phyloP scores from a whole-genome alignment of 306 rosid genomes.

The Cucumis cinereus region DNA sequence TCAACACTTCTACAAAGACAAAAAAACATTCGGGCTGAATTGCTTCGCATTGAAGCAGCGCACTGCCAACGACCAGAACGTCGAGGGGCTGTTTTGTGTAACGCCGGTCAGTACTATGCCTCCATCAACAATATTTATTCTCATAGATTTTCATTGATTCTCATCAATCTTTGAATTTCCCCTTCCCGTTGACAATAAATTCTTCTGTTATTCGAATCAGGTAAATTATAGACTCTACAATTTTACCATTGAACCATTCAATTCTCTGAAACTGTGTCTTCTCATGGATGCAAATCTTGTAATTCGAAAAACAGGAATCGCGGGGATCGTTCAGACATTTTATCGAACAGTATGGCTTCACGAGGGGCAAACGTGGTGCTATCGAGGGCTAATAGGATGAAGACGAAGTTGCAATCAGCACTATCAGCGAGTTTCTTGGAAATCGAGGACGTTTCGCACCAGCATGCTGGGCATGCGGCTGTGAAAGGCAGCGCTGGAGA shows the following conservation, averaged over 20 bases:
- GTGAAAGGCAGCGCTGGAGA: conserved; percentile 33
- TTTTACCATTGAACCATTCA: background rate
- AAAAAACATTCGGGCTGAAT: background rate
- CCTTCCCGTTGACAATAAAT: background rate
- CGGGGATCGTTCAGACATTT: background rate
- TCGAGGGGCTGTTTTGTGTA: background rate
- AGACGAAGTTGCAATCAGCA: conserved; percentile 49
- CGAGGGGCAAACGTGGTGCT: conserved; percentile 31
- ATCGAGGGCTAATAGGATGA: conserved; percentile 57
- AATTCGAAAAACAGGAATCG: background rate
- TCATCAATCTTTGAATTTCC: background rate
- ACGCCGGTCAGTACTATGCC: background rate
- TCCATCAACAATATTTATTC: background rate
- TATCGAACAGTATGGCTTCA: conserved; percentile 29
- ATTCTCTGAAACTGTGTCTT: background rate
- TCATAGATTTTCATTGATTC: background rate
- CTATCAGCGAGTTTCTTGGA: conserved; percentile 55
- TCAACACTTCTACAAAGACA: background rate
- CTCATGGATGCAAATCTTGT: background rate
- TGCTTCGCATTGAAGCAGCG: background rate
- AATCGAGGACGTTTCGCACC: conserved; percentile 75
- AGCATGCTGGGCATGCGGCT: conserved; percentile 83
- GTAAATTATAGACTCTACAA: background rate
- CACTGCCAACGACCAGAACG: background rate
- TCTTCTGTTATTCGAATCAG: background rate